Percentiles rank a stretch among this genome's conserved stretches.
phyloP scores from a whole-genome alignment of 352 stramenopile genomes.

The Saprolegnia parasitica region DNA sequence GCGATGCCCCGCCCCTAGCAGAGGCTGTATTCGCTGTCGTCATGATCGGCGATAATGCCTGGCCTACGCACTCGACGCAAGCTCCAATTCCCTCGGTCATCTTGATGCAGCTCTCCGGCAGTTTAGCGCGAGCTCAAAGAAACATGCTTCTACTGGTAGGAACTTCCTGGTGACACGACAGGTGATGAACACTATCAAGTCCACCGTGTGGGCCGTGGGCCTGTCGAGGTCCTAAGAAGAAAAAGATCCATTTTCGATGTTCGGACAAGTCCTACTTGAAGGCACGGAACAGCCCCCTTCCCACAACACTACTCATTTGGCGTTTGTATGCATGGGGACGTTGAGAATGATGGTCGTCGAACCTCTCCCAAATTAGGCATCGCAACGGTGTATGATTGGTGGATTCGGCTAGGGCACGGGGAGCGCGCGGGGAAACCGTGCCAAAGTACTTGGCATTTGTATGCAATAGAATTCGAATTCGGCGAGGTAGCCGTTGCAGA shows the following conservation, averaged over 20 bases:
- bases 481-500: background rate
- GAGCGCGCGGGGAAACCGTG: background rate
- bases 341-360: background rate
- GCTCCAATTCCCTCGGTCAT: no score
- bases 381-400: background rate
- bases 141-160: no score
- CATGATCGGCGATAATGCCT: no score
- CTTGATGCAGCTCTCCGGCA: background rate
- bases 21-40: no score
- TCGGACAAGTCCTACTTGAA: background rate
- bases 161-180: background rate
- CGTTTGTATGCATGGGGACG: background rate
- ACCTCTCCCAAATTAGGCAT: background rate
- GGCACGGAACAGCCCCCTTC: background rate
- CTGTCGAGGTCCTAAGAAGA: background rate
- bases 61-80: no score
- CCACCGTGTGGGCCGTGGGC: no score
- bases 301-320: background rate
- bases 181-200: background rate
- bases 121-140: no score
- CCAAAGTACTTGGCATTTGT: background rate
- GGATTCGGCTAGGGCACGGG: background rate
- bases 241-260: constrained; percentile 1
- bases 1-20: no score
- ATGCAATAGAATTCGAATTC: constrained; percentile 13